Conservation (phyloP, 2,329 filamentous ascomycete genomes). For the Pyrenophora tritici-repentis region DNA sequence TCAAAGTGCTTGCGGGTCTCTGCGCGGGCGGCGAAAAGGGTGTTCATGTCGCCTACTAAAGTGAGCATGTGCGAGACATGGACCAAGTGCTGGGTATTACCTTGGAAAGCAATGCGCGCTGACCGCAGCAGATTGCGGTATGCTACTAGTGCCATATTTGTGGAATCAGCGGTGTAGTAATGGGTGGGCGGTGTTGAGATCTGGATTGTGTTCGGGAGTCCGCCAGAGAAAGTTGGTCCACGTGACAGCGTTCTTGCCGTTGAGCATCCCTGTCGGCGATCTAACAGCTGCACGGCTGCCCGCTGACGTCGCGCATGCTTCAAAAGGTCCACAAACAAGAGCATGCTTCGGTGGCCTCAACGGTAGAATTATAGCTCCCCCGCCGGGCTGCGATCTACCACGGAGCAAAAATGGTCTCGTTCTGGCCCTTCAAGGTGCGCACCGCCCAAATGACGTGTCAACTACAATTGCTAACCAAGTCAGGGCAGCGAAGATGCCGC, state of each 20-base stretch:
- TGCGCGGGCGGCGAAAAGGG: conserved; percentile 71
- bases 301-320: conserved; percentile 27
- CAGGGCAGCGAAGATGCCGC: conserved; percentile 83
- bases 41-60: conserved; percentile 67
- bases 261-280: conserved; percentile 31
- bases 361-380: conserved; percentile 27
- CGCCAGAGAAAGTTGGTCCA: conserved; percentile 28
- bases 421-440: conserved; percentile 69
- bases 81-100: conserved; percentile 52
- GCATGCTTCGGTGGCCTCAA: conserved; percentile 35
- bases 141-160: conserved; percentile 68
- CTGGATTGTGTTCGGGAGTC: conserved; percentile 16
- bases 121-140: conserved; percentile 84
- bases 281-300: conserved; percentile 23
- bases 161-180: conserved; percentile 7
- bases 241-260: conserved; percentile 21
- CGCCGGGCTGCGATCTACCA: conserved; percentile 33
- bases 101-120: conserved; percentile 79
- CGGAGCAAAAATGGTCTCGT: conserved; percentile 68
- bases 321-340: conserved; percentile 24
- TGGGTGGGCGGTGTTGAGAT: background rate
- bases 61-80: conserved; percentile 1
- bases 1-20: conserved; percentile 78
- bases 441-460: background rate
- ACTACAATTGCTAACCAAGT: conserved; percentile 16